Percentiles rank a stretch among this genome's conserved stretches.
Evolutionary conservation across 495 filamentous ascomycete species (phyloP).

Genomic region (Bombardia bombarda): DNA sequence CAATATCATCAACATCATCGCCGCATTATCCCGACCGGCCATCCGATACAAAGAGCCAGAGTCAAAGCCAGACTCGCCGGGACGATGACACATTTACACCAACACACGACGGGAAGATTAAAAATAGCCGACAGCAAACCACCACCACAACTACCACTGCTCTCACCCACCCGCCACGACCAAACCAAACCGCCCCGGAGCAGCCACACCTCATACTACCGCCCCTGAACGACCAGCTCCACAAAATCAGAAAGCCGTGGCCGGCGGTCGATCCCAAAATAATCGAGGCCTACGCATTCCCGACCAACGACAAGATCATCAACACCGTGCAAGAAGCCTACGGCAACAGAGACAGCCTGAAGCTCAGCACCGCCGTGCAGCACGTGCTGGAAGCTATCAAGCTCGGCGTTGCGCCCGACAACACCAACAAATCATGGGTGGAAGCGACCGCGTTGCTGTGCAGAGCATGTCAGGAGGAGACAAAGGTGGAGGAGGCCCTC

Average conservation of each 20-base stretch:
- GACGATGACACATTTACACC: too few relatives aligned
- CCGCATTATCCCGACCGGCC: not conserved
- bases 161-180: too few relatives aligned
- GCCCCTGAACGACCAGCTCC: too few relatives aligned
- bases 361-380: constrained; percentile 15
- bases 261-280: not conserved
- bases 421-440: constrained; percentile 19
- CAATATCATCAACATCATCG: too few relatives aligned
- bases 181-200: too few relatives aligned
- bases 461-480: constrained; percentile 21
- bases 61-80: not conserved
- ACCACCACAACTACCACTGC: too few relatives aligned
- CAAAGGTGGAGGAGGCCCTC: constrained; percentile 21
- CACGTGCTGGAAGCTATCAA: constrained; percentile 14
- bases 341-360: constrained; percentile 7
- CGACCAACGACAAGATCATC: constrained; percentile 10
- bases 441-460: constrained; percentile 29
- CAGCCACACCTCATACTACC: too few relatives aligned
- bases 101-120: not conserved
- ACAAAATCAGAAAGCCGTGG: not conserved
- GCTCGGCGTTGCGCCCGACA: constrained; percentile 10
- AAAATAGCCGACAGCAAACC: too few relatives aligned
- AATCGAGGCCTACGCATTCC: not conserved
- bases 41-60: not conserved
- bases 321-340: constrained; percentile 11